Evolutionary conservation across 768 basidiomycete species (phyloP).

Genomic region (Termitomyces sp.): DNA sequence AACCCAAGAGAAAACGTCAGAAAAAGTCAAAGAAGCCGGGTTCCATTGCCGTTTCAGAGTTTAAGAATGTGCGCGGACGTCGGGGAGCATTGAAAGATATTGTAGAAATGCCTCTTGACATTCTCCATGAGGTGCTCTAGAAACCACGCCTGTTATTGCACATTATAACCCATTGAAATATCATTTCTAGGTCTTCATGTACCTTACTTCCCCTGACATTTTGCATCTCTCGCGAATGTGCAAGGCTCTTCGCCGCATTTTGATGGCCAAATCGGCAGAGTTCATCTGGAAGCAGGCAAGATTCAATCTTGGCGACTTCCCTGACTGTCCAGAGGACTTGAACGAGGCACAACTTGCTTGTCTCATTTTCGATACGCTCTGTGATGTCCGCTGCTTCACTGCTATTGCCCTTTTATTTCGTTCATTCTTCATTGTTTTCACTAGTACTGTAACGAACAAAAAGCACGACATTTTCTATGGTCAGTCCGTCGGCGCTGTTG

Average conservation of each 20-base stretch:
- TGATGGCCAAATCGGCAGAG: conserved; percentile 13
- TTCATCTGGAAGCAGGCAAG: conserved; percentile 8
- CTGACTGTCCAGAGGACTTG: conserved; percentile 8
- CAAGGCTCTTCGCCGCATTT: conserved; percentile 21
- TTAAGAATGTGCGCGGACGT: conserved; percentile 8
- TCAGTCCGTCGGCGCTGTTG: conserved; percentile 7
- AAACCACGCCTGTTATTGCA: background rate
- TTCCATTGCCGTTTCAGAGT: background rate
- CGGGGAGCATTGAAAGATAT: conserved; percentile 14
- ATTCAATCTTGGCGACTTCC: conserved; percentile 5
- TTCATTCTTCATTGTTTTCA: background rate
- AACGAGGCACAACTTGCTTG: conserved; percentile 4
- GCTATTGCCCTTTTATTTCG: background rate
- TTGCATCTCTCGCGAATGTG: conserved; percentile 32
- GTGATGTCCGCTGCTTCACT: background rate
- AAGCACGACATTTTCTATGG: conserved; percentile 8
- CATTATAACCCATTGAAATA: background rate
- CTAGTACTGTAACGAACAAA: conserved; percentile 2
- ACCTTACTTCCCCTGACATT: conserved; percentile 29
- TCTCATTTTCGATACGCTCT: background rate
- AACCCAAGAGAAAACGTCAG: background rate
- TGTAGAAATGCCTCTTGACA: conserved; percentile 26
- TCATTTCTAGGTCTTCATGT: conserved; percentile 26
- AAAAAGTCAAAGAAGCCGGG: background rate
- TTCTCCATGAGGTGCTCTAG: conserved; percentile 20